Base-by-base conservation (phyloP, 1,284 basidiomycete species). In the Rugosomyces carneus region DNA sequence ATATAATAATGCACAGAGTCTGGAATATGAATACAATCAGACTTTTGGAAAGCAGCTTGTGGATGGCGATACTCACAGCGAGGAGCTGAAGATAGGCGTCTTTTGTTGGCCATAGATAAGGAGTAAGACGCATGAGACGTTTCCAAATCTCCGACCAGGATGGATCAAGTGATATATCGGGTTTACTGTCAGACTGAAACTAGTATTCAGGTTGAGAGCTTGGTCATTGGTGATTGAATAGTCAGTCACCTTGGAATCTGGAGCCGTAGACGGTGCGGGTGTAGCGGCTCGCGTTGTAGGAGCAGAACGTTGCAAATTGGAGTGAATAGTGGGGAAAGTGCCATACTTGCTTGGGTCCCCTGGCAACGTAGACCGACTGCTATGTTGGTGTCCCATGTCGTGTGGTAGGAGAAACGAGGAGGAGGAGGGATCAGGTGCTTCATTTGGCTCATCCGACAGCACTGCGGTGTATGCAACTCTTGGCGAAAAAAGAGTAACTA, bases 61-160 rank as follows among this genome's bases (percentile, higher is more conserved):
- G 53, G 38, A 40, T 13, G 11, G 34, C 48, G 29, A 49, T 36
- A 69, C 74, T 54, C 61, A 85, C 76, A n/a, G 87, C 87, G 31
- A 89, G 64, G 27, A 81, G 58, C 63, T 92, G 89, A 5, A 93
- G 71, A 41, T 69, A 69, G 38, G 63, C 56, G 53, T 71, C 79
- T 57, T 81, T 82, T 44, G 73, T 74, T 5, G 90, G 90, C 89
- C 89, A 93, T 8, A 93, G 76, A 66, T 89, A 89, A 3, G 89
- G 90, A 20, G 75, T 68, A 29, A 93, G 71, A 47, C 76, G 76
- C 41, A 70, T 67, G 48, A 90, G 66, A 42, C 84, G 76, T 18
- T 60, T 66, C 63, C 70, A 71, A 38, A 82, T 64, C 61, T 85
- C 83, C 32, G 62, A 53, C 84, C 83, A 88, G 3, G 81, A 74